Base-by-base conservation (phyloP, 805 yeast genomes). In the Wickerhamiella cacticola region DNA sequence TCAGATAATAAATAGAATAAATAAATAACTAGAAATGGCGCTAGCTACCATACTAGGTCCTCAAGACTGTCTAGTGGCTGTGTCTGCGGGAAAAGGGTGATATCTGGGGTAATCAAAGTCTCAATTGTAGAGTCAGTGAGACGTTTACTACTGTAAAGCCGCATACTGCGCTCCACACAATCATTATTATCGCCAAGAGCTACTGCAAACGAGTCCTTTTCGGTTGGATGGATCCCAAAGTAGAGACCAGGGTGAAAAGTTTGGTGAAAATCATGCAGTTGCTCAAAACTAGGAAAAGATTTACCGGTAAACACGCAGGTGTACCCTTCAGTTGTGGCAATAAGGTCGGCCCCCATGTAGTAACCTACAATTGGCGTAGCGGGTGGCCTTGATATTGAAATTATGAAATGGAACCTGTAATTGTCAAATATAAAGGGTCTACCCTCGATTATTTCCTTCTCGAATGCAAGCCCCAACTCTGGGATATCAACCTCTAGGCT, bases 181-280 rank as follows among this genome's bases (percentile, higher is more conserved):
- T n/a, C n/a, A n/a, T n/a, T n/a, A n/a, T n/a, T n/a, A n/a, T n/a
- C n/a, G n/a, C n/a, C n/a, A n/a, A n/a, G n/a, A n/a, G n/a, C 22
- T 5, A 40, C 43, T 5, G 18, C 12, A 6, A 40, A 25, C 5
- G 43, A 16, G 12, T 40, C 21, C 9, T 40, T 19, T 15, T 23
- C 24, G 28, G 7, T 15, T n/a, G 46, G 46, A 16, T 43, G 46
- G 13, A 43, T 19, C 4, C 23, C 18, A 23, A 43, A 43, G 15
- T 19, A n/a, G 13, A 43, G 12, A 15, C 33, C 24, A 5, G 21
- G 23, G 24, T 43, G 46, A n/a, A 18, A 34, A 2, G 16, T 2
- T n/a, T 19, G 19, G 13, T 43, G 46, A n/a, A 19, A 31, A 16
- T 16, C 23, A 15, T 29, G 36, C 24, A 43, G 24, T 9, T 31